These are phyloP conservation scores for Pythium myriotylum DNA, from an alignment of 352 stramenopile genomes.

Conservation along the genomic window DNA sequence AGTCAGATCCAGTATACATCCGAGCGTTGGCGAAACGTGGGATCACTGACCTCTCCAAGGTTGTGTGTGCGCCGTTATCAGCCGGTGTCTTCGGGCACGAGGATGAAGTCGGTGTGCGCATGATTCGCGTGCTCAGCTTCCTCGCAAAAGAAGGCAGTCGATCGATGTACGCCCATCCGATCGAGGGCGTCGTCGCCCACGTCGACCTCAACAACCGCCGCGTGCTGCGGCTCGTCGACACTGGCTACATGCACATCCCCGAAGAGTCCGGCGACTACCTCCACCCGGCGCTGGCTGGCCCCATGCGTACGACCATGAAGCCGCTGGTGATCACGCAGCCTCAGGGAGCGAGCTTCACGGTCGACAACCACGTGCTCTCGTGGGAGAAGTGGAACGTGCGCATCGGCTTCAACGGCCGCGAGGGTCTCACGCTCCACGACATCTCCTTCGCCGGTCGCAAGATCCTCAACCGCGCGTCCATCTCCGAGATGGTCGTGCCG, in stretches of 20 bases:
- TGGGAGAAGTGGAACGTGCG: slow-evolving; percentile 86
- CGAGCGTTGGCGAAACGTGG: slow-evolving; percentile 42
- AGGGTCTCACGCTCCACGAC: slow-evolving; percentile 79
- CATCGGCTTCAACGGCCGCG: slow-evolving; percentile 82
- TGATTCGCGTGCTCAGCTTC: slow-evolving; percentile 56
- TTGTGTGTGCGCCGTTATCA: slow-evolving; percentile 44
- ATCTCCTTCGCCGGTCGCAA: slow-evolving; percentile 50
- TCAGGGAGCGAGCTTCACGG: slow-evolving; percentile 70
- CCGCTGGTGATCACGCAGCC: slow-evolving; percentile 75
- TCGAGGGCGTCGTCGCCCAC: slow-evolving; percentile 49
- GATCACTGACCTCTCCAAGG: slow-evolving; percentile 48
- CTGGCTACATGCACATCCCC: slow-evolving; percentile 48
- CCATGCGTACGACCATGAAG: slow-evolving; percentile 54
- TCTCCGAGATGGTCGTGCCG: slow-evolving; percentile 89
- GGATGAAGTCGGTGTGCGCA: slow-evolving; percentile 40
- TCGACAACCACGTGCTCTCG: slow-evolving; percentile 64
- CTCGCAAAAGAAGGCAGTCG: slow-evolving; percentile 42
- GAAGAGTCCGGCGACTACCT: slow-evolving; percentile 50
- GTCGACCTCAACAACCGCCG: slow-evolving; percentile 47
- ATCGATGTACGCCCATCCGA: slow-evolving; percentile 53
- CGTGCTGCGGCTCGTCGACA: slow-evolving; percentile 42
- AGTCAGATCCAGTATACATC: slow-evolving; percentile 45
- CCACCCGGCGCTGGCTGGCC: slow-evolving; percentile 37
- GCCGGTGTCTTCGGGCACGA: slow-evolving; percentile 48
- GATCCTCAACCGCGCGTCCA: slow-evolving; percentile 64